Evolutionary conservation across 257 asterid genomes (phyloP).

Genomic region (Solanum lycopersicoides): DNA sequence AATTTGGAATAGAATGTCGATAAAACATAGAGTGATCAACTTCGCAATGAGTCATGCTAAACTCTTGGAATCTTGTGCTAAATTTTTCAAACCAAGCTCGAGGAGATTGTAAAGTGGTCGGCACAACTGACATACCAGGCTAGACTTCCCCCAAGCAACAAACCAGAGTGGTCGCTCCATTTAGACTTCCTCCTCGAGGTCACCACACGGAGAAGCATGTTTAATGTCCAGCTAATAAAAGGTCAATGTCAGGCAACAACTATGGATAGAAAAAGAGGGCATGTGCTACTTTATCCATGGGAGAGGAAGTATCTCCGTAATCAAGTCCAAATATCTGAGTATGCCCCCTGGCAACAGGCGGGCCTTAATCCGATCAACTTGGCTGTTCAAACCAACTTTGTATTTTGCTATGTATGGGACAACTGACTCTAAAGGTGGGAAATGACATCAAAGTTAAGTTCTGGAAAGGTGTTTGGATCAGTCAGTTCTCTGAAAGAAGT

Average conservation of each 20-base stretch:
- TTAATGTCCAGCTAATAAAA: background rate
- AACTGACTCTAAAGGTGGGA: too few relatives aligned
- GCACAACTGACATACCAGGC: background rate
- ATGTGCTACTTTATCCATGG: background rate
- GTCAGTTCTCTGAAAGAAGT: too few relatives aligned
- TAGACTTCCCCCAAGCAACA: background rate
- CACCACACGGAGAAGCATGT: background rate
- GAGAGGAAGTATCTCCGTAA: background rate
- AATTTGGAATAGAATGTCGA: too few relatives aligned
- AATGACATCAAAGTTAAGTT: too few relatives aligned
- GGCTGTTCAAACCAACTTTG: background rate
- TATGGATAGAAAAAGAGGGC: background rate
- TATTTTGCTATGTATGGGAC: too few relatives aligned
- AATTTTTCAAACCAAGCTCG: background rate
- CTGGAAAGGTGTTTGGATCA: too few relatives aligned
- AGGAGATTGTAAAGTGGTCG: background rate
- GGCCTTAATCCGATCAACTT: background rate
- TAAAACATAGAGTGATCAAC: too few relatives aligned
- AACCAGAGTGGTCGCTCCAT: background rate
- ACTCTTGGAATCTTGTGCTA: background rate
- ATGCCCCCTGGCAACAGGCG: background rate
- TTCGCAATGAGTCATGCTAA: background rate
- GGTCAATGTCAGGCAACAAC: background rate
- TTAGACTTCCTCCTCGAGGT: background rate
- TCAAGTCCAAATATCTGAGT: background rate